phyloP scores from a whole-genome alignment of 2,329 filamentous ascomycete species.

The Calonectria naviculata region DNA sequence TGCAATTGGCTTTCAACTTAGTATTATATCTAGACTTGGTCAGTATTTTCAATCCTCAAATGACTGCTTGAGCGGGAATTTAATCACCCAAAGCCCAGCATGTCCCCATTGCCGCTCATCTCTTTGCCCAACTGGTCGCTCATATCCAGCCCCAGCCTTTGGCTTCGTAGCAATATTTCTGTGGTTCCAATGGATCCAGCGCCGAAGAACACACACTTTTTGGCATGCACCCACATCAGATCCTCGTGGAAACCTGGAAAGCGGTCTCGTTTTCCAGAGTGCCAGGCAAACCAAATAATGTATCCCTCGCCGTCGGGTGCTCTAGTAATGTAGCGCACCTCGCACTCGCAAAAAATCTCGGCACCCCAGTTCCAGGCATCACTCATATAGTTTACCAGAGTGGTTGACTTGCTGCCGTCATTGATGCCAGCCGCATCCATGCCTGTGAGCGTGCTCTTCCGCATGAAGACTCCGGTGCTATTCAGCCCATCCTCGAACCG shows the following conservation, averaged over 20 bases:
- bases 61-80: too few relatives aligned
- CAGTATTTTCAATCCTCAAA: neutral
- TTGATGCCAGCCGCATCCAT: slow-evolving; percentile 74
- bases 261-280: slow-evolving; percentile 40
- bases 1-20: slow-evolving; percentile 64
- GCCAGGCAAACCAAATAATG: slow-evolving; percentile 73
- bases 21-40: slow-evolving; percentile 64
- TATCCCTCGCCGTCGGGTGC: slow-evolving; percentile 64
- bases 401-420: slow-evolving; percentile 75
- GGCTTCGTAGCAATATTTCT: slow-evolving; percentile 72
- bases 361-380: slow-evolving; percentile 80
- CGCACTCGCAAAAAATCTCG: slow-evolving; percentile 76
- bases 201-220: slow-evolving; percentile 73
- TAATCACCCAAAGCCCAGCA: slow-evolving; percentile 69
- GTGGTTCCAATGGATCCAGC: slow-evolving; percentile 74
- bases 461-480: slow-evolving; percentile 72
- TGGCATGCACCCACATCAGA: slow-evolving; percentile 75
- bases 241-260: slow-evolving; percentile 47
- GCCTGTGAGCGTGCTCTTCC: slow-evolving; percentile 68
- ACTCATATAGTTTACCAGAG: slow-evolving; percentile 73
- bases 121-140: slow-evolving; percentile 67
- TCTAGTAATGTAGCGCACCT: slow-evolving; percentile 72
- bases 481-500: slow-evolving; percentile 72
- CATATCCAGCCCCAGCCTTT: slow-evolving; percentile 66
- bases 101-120: slow-evolving; percentile 76